These are phyloP conservation scores for Lunularia cruciata DNA, from an alignment of 225 moss, liverwort and hornwort genomes.

Conservation along the genomic window DNA sequence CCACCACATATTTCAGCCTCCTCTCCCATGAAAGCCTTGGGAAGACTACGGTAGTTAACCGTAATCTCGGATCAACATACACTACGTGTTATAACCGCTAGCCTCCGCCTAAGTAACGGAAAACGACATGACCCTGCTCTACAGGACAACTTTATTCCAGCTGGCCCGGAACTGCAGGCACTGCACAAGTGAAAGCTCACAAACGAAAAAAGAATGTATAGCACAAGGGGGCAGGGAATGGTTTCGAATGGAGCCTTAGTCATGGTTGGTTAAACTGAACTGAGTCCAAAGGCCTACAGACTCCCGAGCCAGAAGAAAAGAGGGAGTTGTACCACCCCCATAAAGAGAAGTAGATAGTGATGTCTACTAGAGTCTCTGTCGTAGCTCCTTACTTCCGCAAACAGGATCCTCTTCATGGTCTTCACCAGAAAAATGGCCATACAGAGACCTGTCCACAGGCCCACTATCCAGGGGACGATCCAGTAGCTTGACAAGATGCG, in stretches of 20 bases:
- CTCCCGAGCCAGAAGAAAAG: constrained; percentile 80
- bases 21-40: too few relatives aligned
- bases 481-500: constrained; percentile 64
- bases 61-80: background rate
- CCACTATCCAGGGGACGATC: constrained; percentile 61
- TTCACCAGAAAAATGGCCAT: constrained; percentile 91
- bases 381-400: constrained; percentile 89
- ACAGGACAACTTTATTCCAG: background rate
- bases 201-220: constrained; percentile 16
- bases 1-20: background rate
- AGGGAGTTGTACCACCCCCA: constrained; percentile 82
- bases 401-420: constrained; percentile 92
- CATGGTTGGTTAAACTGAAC: constrained; percentile 13
- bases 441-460: constrained; percentile 73
- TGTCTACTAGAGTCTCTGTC: constrained; percentile 89
- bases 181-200: constrained; percentile 4
- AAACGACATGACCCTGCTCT: background rate
- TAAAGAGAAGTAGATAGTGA: constrained; percentile 79
- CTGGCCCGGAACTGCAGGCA: background rate
- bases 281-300: constrained; percentile 24
- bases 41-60: background rate
- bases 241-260: constrained; percentile 22
- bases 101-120: background rate
- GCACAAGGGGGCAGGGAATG: constrained; percentile 14
- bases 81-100: background rate